Evolutionary conservation across 805 yeast species (phyloP), one percentile per base, ranked within the genome.

Genomic region (Hanseniaspora valbyensis): DNA sequence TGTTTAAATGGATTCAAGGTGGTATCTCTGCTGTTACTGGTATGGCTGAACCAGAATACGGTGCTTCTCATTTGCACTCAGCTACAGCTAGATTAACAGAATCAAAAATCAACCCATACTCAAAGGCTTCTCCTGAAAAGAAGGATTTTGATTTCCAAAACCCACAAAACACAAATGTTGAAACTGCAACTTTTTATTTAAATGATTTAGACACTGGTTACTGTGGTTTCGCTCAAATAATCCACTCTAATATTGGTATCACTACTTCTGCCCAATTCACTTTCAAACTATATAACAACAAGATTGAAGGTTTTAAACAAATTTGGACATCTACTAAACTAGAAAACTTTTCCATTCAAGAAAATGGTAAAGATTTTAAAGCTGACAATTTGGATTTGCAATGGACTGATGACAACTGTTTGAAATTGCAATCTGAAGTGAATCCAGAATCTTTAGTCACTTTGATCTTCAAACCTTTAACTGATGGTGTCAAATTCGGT

Each of bases 41-140:
- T 50, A 78, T 95, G 12, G 96, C 95, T 2, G 98, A 92, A 66
- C 98, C 98, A 24, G 95, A 83, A 62, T 92, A 92, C 61, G 98
- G 98, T 49, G 75, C 82, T 37, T 95, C 83, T 45, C 94, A 95
- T 37, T 85, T 92, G 57, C 90, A 83, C 60, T 77, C 96, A n/a
- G 78, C 89, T 52, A 76, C 83, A 38, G 76, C 76, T 33, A 64
- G 77, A 41, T 77, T 81, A 42, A 69, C 68, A 38, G 42, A 24
- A 5, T 9, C 41, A 13, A 48, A 48, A 18, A 13, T 22, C 6
- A 76, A 69, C 29, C 71, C 73, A 36, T 78, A 80, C 56, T 75
- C 84, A 1, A 84, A 69, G 59, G 71, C 80, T 26, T 72, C 69
- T 21, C 75, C 92, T 30, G 68, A 74, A 9, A 61, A 66, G n/a